Conservation (phyloP, 2,329 filamentous ascomycete species). For the Clonostachys byssicola region DNA sequence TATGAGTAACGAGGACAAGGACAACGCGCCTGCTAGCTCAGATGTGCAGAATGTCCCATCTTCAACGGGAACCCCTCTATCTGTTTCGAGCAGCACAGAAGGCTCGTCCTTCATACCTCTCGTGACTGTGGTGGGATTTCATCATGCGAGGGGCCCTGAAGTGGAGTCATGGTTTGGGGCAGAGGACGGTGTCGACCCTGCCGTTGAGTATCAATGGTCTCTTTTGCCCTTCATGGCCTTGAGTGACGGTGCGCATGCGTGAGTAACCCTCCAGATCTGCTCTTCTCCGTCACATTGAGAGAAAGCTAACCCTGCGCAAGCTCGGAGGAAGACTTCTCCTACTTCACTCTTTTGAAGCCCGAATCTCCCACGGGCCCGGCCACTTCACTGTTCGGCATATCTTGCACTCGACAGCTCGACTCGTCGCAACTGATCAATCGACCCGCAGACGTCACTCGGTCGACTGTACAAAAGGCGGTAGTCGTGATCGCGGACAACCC, state of each 20-base stretch:
- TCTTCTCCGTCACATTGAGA: constrained; percentile 3
- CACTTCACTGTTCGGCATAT: constrained; percentile 91
- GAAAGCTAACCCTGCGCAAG: constrained; percentile 33
- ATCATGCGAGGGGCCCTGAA: constrained; percentile 85
- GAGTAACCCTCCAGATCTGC: constrained; percentile 29
- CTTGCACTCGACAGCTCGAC: constrained; percentile 89
- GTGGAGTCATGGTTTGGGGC: constrained; percentile 88
- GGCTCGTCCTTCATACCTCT: constrained; percentile 52
- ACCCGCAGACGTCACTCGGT: constrained; percentile 88
- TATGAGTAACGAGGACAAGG: constrained; percentile 21
- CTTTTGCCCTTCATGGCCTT: constrained; percentile 94
- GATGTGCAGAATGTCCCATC: not conserved
- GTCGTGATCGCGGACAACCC: constrained; percentile 92
- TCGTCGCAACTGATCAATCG: constrained; percentile 71
- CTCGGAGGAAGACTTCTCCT: constrained; percentile 93
- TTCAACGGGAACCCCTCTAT: not conserved
- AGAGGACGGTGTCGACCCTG: constrained; percentile 71
- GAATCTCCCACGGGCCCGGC: constrained; percentile 48
- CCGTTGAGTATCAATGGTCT: constrained; percentile 81
- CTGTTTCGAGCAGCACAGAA: not conserved
- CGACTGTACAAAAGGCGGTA: constrained; percentile 96
- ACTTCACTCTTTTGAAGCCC: constrained; percentile 83
- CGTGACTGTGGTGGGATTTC: constrained; percentile 78
- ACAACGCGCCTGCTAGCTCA: constrained; percentile 10
- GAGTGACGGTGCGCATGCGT: constrained; percentile 93